A percentile compares a stretch with the other conserved stretches of the same genome.
These are phyloP conservation scores for Ceratorhiza oryzae-sativae DNA, from an alignment of 1,284 basidiomycete genomes.

Conservation along the genomic window DNA sequence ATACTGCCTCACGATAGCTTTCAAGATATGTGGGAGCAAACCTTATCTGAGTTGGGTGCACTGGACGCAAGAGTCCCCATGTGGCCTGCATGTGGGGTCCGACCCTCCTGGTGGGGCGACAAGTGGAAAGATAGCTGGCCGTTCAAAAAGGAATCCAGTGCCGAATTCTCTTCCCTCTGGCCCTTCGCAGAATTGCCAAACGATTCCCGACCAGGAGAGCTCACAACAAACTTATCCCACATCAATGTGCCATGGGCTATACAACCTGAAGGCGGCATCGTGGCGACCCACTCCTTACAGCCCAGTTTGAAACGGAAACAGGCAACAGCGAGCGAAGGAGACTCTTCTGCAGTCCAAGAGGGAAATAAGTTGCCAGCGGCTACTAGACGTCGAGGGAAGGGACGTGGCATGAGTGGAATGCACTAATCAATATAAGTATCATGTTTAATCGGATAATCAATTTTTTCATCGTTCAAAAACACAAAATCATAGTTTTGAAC, in stretches of 20 bases:
- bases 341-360: neutral
- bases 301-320: too few species aligned
- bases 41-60: neutral
- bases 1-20: neutral
- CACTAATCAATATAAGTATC: too few species aligned
- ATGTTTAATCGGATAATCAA: too few species aligned
- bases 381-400: too few species aligned
- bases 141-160: slow-evolving; percentile 1
- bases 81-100: neutral
- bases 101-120: slow-evolving; percentile 8
- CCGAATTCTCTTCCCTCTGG: neutral
- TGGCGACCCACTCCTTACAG: neutral
- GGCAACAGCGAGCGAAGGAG: too few species aligned
- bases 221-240: neutral
- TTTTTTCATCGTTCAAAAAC: too few species aligned
- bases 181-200: neutral
- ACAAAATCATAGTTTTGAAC: too few species aligned
- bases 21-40: slow-evolving; percentile 4
- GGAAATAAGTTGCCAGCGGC: neutral
- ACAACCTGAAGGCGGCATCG: neutral
- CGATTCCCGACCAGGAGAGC: neutral
- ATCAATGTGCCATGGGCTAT: neutral
- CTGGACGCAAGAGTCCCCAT: neutral
- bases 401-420: too few species aligned
- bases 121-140: slow-evolving; percentile 22